phyloP scores from a whole-genome alignment of 306 rosid genomes.

The Acacia crassicarpa region DNA sequence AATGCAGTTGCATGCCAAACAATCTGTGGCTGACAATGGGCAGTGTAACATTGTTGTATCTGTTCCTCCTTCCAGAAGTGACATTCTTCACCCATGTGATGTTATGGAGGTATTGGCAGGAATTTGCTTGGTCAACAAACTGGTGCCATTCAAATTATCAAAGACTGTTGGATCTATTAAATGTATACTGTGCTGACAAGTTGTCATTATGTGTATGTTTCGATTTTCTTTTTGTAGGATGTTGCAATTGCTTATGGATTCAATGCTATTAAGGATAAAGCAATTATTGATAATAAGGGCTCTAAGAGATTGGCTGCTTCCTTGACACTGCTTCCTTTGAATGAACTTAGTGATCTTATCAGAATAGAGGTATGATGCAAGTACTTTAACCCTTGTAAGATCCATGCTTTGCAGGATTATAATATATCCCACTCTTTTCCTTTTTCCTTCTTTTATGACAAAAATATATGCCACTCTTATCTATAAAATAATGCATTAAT shows the following conservation, averaged over 20 bases:
- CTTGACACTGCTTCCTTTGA: slow-evolving; percentile 69
- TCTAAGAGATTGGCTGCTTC: slow-evolving; percentile 70
- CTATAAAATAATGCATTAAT: not conserved
- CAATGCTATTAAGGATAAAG: slow-evolving; percentile 78
- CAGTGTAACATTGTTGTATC: slow-evolving; percentile 48
- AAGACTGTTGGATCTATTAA: slow-evolving; percentile 3
- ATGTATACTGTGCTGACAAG: slow-evolving; percentile 24
- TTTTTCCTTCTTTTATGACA: not conserved
- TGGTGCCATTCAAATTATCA: not conserved
- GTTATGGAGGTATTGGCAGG: slow-evolving; percentile 77
- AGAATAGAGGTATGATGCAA: slow-evolving; percentile 65
- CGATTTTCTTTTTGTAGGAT: slow-evolving; percentile 52
- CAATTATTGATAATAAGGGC: slow-evolving; percentile 75
- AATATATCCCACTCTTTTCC: not conserved
- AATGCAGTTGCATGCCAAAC: slow-evolving; percentile 78
- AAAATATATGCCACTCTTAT: not conserved
- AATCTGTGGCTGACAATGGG: slow-evolving; percentile 42
- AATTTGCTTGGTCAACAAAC: slow-evolving; percentile 3
- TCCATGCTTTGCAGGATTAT: not conserved
- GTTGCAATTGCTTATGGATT: slow-evolving; percentile 94
- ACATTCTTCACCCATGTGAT: slow-evolving; percentile 93
- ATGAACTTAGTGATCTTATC: slow-evolving; percentile 77
- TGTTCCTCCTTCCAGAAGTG: slow-evolving; percentile 95
- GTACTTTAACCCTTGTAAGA: slow-evolving; percentile 5
- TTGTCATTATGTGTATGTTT: not conserved